phyloP scores from a whole-genome alignment of 1,284 basidiomycete genomes.

The Microbotryomycetes sp. region DNA sequence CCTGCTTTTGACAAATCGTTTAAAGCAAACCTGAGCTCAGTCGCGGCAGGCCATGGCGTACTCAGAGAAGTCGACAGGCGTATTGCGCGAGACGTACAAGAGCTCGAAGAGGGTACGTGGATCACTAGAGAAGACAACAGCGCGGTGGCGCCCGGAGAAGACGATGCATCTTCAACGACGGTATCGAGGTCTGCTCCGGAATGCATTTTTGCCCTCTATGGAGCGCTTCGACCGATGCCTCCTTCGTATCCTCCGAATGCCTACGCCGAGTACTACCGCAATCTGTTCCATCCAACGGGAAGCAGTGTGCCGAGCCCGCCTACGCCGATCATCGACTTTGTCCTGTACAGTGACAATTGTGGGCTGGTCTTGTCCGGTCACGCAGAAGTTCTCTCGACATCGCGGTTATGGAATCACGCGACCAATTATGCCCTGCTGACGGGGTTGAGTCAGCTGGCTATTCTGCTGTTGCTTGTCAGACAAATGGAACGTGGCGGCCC shows the following conservation, averaged over 20 bases:
- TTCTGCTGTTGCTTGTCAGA: conserved; percentile 35
- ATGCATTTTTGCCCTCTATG: conserved; percentile 40
- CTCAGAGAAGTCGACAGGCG: conserved; percentile 35
- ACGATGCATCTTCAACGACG: not conserved
- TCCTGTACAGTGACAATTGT: conserved; percentile 38
- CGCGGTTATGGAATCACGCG: conserved; percentile 34
- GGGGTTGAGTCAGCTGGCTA: conserved; percentile 30
- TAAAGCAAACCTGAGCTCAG: conserved; percentile 19
- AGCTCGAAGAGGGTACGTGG: conserved; percentile 20
- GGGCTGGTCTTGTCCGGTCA: conserved; percentile 34
- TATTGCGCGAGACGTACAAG: conserved; percentile 28
- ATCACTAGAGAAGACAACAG: conserved; percentile 9
- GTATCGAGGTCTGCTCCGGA: conserved; percentile 2
- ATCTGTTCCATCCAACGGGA: conserved; percentile 35
- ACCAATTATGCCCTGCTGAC: conserved; percentile 35
- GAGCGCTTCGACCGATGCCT: conserved; percentile 34
- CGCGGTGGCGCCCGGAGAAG: not conserved
- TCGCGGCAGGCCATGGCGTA: conserved; percentile 33
- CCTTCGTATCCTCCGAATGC: conserved; percentile 9
- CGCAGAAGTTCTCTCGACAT: not conserved
- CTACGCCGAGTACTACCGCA: conserved; percentile 36
- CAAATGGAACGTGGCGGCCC: conserved; percentile 37
- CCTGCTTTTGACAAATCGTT: conserved; percentile 30
- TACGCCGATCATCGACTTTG: conserved; percentile 24
- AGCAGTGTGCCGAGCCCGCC: conserved; percentile 30